Percentiles rank a stretch among this genome's conserved stretches.
Conservation (phyloP, 1,284 basidiomycete genomes). For the Marasmius fiardii region DNA sequence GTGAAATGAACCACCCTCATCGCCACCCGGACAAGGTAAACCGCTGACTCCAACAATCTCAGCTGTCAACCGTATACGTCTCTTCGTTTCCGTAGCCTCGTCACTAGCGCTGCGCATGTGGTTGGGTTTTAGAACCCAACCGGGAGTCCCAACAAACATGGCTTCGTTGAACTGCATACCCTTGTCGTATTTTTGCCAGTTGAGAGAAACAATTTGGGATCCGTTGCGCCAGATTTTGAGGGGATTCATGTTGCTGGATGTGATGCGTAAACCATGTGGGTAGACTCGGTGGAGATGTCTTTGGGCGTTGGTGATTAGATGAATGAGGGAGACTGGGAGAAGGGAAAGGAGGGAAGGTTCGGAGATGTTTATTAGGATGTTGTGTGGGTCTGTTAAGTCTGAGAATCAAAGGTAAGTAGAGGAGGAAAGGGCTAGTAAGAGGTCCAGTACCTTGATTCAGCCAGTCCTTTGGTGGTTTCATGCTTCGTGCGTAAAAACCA, state of each 20-base stretch:
- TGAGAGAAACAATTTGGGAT: slow-evolving; percentile 60
- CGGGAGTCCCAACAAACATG: slow-evolving; percentile 56
- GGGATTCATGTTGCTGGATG: slow-evolving; percentile 51
- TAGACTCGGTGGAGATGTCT: slow-evolving; percentile 53
- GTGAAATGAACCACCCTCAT: slow-evolving; percentile 30
- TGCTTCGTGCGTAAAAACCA: slow-evolving; percentile 55
- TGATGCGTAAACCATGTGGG: slow-evolving; percentile 55
- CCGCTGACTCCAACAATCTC: slow-evolving; percentile 47
- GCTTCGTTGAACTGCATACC: slow-evolving; percentile 60
- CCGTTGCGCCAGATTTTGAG: slow-evolving; percentile 56
- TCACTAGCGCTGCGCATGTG: slow-evolving; percentile 22
- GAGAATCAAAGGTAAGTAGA: background rate
- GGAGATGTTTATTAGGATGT: slow-evolving; percentile 60
- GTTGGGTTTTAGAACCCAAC: slow-evolving; percentile 53
- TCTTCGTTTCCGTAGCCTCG: slow-evolving; percentile 4
- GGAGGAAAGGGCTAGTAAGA: slow-evolving; percentile 7
- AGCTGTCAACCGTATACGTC: slow-evolving; percentile 24
- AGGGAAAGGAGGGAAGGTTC: slow-evolving; percentile 45
- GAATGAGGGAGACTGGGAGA: slow-evolving; percentile 29
- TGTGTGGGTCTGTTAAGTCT: slow-evolving; percentile 37
- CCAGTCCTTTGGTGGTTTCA: slow-evolving; percentile 55
- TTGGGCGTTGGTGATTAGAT: slow-evolving; percentile 39
- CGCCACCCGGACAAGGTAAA: slow-evolving; percentile 35
- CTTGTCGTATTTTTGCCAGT: slow-evolving; percentile 57
- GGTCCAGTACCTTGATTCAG: slow-evolving; percentile 31